Base-by-base conservation (phyloP, 352 stramenopile genomes). In the Phytophthora idaei region DNA sequence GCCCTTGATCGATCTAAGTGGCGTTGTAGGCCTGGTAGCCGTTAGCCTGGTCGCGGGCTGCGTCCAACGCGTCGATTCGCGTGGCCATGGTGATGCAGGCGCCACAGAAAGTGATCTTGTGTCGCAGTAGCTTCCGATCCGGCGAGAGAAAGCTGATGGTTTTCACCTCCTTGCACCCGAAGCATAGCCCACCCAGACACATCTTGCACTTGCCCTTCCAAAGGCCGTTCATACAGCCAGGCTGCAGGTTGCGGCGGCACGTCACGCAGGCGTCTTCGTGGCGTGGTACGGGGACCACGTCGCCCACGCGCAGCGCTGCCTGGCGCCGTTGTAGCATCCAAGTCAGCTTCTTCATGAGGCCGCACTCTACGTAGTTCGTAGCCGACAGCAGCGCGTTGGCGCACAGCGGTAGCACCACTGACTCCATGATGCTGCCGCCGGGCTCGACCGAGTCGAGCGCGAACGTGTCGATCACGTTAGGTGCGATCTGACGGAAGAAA, bases 321-420 rank as follows among this genome's bases (percentile, higher is more conserved):
- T 67, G 64, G 0, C 57, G 64, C 10, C 57, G 28, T 45, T 68
- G 65, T 17, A 76, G 42, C 53, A 76, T 72, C 78, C 77, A 89
- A 39, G 73, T 69, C 10, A 87, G 64, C 59, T 87, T 90, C 53
- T 83, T 82, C 76, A 85, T 83, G 32, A 80, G 71, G 0, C 71
- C 71, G 41, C 76, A 89, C 31, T 80, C 45, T 7, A 81, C 69
- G 55, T 79, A 74, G n/a, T 71, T 66, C 4, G 59, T 74, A 9
- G 64, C 56, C 5, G 77, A 76, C 7, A 84, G 34, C 21, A 89
- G 46, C 0, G 58, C 58, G 17, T 85, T 72, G 28, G 64, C 64
- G 5, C 56, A 69, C 4, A 81, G 64, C 2, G 63, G 66, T 7
- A 77, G 25, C 14, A 75, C 58, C 1, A 78, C 42, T 7, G 69